These are phyloP conservation scores for Yamadazyma akitaensis DNA, from an alignment of 805 yeast genomes.

Conservation along the genomic window DNA sequence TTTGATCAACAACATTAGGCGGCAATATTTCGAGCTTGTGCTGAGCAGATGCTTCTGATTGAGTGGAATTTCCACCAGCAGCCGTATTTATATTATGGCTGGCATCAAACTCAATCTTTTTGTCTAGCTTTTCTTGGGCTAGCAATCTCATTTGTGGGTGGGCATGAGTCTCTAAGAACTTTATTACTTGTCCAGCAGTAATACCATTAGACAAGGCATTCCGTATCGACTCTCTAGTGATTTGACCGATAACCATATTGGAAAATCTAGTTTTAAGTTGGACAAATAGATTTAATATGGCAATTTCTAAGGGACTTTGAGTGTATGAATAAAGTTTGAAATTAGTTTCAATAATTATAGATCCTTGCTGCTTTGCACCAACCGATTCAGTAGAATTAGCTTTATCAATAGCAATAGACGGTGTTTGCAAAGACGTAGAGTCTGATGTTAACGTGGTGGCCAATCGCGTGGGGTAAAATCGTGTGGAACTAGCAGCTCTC, in stretches of 20 bases:
- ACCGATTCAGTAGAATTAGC: slow-evolving; percentile 38
- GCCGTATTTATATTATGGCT: slow-evolving; percentile 47
- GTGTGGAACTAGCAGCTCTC: slow-evolving; percentile 48
- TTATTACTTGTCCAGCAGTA: slow-evolving; percentile 90
- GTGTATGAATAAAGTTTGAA: slow-evolving; percentile 92
- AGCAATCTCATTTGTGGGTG: slow-evolving; percentile 83
- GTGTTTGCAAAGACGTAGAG: slow-evolving; percentile 63
- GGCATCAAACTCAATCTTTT: slow-evolving; percentile 61
- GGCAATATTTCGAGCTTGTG: slow-evolving; percentile 68
- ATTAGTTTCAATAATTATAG: slow-evolving; percentile 88
- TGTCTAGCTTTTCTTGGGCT: slow-evolving; percentile 67
- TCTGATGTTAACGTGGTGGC: slow-evolving; percentile 91
- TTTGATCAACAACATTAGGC: slow-evolving; percentile 96
- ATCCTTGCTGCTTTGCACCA: slow-evolving; percentile 55
- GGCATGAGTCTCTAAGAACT: slow-evolving; percentile 86
- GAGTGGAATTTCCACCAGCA: slow-evolving; percentile 15
- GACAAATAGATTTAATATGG: slow-evolving; percentile 84
- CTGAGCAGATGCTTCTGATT: slow-evolving; percentile 32
- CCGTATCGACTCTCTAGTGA: slow-evolving; percentile 89
- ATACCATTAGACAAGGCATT: slow-evolving; percentile 83
- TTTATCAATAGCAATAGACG: slow-evolving; percentile 72
- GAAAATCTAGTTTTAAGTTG: slow-evolving; percentile 81
- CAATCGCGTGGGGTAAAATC: slow-evolving; percentile 86
- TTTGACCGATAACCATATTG: slow-evolving; percentile 89
- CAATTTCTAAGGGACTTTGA: slow-evolving; percentile 90